Evolutionary conservation across 176 grass and related monocot genomes (phyloP), one percentile per base, ranked within the genome.

Genomic region (Oryza australiensis): DNA sequence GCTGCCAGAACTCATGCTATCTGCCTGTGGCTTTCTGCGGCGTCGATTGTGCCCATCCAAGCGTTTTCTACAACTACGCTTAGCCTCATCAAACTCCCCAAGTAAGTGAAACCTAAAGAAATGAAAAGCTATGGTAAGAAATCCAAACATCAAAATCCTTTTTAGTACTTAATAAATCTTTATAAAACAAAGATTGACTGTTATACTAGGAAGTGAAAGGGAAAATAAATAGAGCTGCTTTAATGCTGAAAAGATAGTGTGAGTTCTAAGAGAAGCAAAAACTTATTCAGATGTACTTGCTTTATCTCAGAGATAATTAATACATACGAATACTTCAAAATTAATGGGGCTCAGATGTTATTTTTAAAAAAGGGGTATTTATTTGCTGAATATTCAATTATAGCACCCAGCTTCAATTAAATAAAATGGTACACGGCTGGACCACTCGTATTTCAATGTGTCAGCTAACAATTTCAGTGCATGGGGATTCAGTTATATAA

Each of bases 21-120:
- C 92, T 38, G 85, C 78, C 68, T 86, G 90, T 27, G 96, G 90
- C 83, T 98, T 98, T 82, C 95, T 93, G 77, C 96, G 79, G 11
- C 96, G 92, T 37, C 90, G 74, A 65, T 98, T 98, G 89, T 98
- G 96, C 34, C 96, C 96, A 70, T 95, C 96, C 33, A 98, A 88
- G 26, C 96, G 88, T 83, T 95, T 98, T 86, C 96, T 91, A 77
- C 96, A 98, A 72, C 96, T 98, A 34, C 96, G 87, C 66, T 98
- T 98, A 24, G 82, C 80, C 51, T 98, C 96, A 68, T 98, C 96
- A 24, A 98, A 98, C 84, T 98, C 96, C 23, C 8, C 87, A 28
- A 98, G 88, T 37, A 93, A 83, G 82, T 98, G 96, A 88, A 98
- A 98, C 82, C 96, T 98, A 74, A 3, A 37, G 32, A 74, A 82